Evolutionary conservation across 1,284 basidiomycete species (phyloP).

Genomic region (Erythrobasidium hasegawianum): DNA sequence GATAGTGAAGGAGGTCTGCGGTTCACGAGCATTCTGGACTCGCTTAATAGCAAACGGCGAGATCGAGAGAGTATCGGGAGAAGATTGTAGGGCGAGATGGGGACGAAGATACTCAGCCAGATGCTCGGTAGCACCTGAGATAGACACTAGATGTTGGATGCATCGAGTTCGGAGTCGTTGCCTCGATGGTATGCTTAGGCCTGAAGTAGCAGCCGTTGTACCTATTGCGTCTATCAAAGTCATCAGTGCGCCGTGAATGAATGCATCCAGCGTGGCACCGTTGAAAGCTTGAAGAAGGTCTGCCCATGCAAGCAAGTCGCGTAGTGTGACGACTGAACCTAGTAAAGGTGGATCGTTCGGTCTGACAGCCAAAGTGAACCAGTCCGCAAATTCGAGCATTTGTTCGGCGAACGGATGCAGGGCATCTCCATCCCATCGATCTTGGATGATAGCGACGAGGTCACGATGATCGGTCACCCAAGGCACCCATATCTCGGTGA

Average conservation of each 20-base stretch:
- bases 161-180: background rate
- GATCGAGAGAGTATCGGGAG: conserved; percentile 2
- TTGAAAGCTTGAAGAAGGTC: conserved; percentile 66
- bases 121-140: background rate
- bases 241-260: conserved; percentile 51
- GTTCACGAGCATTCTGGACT: background rate
- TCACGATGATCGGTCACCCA: conserved; percentile 72
- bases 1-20: conserved; percentile 63
- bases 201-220: conserved; percentile 13
- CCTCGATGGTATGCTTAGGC: background rate
- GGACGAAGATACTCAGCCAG: background rate
- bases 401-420: conserved; percentile 61
- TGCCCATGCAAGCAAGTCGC: conserved; percentile 93
- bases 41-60: background rate
- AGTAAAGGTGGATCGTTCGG: conserved; percentile 61
- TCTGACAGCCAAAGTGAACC: conserved; percentile 66
- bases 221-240: conserved; percentile 51
- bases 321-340: conserved; percentile 58
- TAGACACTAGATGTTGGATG: background rate
- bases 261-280: conserved; percentile 26
- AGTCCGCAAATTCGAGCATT: conserved; percentile 76
- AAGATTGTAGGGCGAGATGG: background rate
- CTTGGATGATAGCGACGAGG: conserved; percentile 71
- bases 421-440: conserved; percentile 62
- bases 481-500: conserved; percentile 99